Percentiles rank a stretch among this genome's conserved stretches.
phyloP scores from a whole-genome alignment of 2,329 filamentous ascomycete genomes.

The Nemania sp. region DNA sequence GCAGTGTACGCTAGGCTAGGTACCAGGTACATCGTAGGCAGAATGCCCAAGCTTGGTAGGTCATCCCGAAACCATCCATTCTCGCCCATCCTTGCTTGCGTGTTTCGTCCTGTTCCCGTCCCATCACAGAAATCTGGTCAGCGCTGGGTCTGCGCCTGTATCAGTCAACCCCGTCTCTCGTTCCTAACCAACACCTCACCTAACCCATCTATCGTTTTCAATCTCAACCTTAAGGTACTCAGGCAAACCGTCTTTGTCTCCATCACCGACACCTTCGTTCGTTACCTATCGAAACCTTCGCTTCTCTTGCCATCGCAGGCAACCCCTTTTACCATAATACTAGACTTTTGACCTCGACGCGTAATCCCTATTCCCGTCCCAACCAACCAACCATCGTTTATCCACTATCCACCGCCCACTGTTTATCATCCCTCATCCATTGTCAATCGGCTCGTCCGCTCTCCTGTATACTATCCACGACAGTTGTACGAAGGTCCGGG shows the following conservation, averaged over 20 bases:
- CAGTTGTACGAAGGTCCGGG: too few relatives aligned
- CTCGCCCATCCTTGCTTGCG: not conserved
- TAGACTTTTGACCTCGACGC: conserved; percentile 25
- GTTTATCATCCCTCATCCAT: not conserved
- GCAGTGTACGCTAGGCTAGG: too few relatives aligned
- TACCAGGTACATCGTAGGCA: too few relatives aligned
- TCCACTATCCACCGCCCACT: not conserved
- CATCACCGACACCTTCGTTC: conserved; percentile 20
- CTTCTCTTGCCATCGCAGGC: conserved; percentile 22
- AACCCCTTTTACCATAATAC: conserved; percentile 20
- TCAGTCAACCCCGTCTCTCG: conserved; percentile 12
- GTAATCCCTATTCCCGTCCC: conserved; percentile 20
- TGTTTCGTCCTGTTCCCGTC: too few relatives aligned
- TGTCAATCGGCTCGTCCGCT: not conserved
- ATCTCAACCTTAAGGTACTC: not conserved
- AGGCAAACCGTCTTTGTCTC: conserved; percentile 9
- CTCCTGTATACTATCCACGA: not conserved
- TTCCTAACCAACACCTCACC: conserved; percentile 7
- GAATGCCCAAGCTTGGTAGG: not conserved
- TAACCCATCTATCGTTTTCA: not conserved
- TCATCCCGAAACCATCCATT: conserved; percentile 9
- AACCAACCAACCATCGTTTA: not conserved
- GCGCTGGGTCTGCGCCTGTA: not conserved
- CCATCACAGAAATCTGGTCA: not conserved
- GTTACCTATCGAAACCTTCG: conserved; percentile 22